A percentile compares a stretch with the other conserved stretches of the same genome.
Evolutionary conservation across 768 basidiomycete species (phyloP).

Genomic region (Phylloporus rhodoxanthus): DNA sequence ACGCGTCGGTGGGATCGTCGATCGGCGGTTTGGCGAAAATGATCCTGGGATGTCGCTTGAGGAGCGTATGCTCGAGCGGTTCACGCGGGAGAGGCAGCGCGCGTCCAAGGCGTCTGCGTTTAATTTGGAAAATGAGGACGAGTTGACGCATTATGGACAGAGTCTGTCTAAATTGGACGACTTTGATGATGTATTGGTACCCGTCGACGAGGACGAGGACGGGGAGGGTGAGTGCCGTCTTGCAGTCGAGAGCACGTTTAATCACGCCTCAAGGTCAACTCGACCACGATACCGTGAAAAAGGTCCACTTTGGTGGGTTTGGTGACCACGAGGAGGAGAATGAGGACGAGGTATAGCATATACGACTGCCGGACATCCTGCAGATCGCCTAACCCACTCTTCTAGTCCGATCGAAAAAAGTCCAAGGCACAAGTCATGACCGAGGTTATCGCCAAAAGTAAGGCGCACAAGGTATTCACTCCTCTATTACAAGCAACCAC

Average conservation of each 20-base stretch:
- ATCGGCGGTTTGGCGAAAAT: constrained; percentile 95
- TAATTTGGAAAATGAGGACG: constrained; percentile 88
- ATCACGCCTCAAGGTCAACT: constrained; percentile 50
- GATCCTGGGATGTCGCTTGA: constrained; percentile 89
- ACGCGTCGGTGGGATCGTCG: constrained; percentile 83
- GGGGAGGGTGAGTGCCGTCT: constrained; percentile 34
- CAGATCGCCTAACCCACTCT: constrained; percentile 1
- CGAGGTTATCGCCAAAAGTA: constrained; percentile 96
- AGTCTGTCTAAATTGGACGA: constrained; percentile 81
- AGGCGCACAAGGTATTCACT: constrained; percentile 75
- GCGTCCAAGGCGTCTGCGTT: constrained; percentile 71
- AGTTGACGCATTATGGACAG: constrained; percentile 88
- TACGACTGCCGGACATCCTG: not conserved
- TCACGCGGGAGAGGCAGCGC: constrained; percentile 84
- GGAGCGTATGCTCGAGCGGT: constrained; percentile 95
- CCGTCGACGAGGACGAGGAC: constrained; percentile 51
- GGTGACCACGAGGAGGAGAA: constrained; percentile 52
- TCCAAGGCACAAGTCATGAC: constrained; percentile 96
- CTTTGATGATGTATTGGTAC: constrained; percentile 61
- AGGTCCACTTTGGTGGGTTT: constrained; percentile 83
- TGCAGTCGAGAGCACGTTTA: not conserved
- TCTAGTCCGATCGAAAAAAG: constrained; percentile 77
- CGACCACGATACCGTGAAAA: constrained; percentile 58
- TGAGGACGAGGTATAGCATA: constrained; percentile 42
- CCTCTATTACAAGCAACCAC: not conserved